Evolutionary conservation across 2,329 filamentous ascomycete species (phyloP).

Genomic region (Onygenales sp.): DNA sequence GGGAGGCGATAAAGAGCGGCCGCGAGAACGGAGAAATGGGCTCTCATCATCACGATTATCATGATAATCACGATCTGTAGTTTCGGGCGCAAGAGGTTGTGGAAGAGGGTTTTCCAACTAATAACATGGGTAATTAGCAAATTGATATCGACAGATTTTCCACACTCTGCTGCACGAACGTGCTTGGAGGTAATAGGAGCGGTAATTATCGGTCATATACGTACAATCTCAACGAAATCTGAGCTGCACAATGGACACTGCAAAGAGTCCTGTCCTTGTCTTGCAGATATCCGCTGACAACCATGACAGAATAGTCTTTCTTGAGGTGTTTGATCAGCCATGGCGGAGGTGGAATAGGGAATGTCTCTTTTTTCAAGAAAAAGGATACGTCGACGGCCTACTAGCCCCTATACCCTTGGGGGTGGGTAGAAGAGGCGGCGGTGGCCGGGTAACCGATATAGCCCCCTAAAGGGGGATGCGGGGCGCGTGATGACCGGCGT

Average conservation of each 20-base stretch:
- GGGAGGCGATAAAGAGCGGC: not conserved
- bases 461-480: no score
- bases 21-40: not conserved
- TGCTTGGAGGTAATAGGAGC: not conserved
- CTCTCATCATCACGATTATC: not conserved
- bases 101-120: not conserved
- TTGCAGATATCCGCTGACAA: conserved; percentile 73
- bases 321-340: conserved; percentile 22
- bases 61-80: no score
- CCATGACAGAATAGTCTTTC: conserved; percentile 69
- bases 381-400: no score
- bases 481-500: no score
- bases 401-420: no score
- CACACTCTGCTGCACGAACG: not conserved
- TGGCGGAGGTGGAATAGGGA: conserved; percentile 8
- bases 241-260: conserved; percentile 67
- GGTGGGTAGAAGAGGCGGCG: no score
- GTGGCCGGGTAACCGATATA: no score
- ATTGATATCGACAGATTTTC: not conserved
- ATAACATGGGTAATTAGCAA: not conserved
- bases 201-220: conserved; percentile 24
- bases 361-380: no score
- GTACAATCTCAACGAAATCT: conserved; percentile 79
- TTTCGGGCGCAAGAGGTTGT: no score
- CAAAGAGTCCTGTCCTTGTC: conserved; percentile 53